Conservation (phyloP, 2,329 filamentous ascomycete genomes). For the Venturia nashicola region DNA sequence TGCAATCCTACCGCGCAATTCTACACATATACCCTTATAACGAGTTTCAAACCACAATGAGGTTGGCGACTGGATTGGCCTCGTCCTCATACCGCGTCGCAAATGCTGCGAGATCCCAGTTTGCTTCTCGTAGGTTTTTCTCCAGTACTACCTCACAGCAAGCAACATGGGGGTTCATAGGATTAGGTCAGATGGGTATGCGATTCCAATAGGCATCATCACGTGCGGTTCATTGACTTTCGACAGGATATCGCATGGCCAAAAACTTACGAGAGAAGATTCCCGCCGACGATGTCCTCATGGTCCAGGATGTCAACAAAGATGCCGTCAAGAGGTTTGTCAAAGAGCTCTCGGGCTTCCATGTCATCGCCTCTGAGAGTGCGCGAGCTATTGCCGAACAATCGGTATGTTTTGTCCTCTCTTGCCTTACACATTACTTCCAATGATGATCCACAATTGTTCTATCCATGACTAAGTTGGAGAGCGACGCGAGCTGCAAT, state of each 20-base stretch:
- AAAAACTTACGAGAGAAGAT: conserved; percentile 57
- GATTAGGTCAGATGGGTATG: conserved; percentile 48
- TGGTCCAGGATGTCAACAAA: conserved; percentile 54
- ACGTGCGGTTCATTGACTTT: conserved; percentile 7
- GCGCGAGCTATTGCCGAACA: conserved; percentile 53
- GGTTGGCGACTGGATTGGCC: background rate
- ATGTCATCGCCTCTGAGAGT: conserved; percentile 43
- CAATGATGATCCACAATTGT: conserved; percentile 38
- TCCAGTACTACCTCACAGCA: conserved; percentile 6
- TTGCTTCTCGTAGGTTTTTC: conserved; percentile 4
- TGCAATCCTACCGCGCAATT: background rate
- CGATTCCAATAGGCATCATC: conserved; percentile 12
- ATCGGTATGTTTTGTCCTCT: conserved; percentile 40
- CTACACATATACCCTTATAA: background rate
- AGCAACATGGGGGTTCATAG: conserved; percentile 46
- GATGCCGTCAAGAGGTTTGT: conserved; percentile 44
- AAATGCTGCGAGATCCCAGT: background rate
- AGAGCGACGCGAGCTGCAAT: conserved; percentile 31
- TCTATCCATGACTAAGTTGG: conserved; percentile 64
- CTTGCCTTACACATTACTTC: conserved; percentile 10
- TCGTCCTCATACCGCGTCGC: background rate
- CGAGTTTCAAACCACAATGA: background rate
- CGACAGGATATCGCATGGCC: conserved; percentile 58
- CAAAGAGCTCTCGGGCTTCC: conserved; percentile 37
- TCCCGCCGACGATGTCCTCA: conserved; percentile 47